Evolutionary conservation across 2,329 filamentous ascomycete genomes (phyloP), one percentile per base, ranked within the genome.

Genomic region (Calonectria pseudoreteaudii): DNA sequence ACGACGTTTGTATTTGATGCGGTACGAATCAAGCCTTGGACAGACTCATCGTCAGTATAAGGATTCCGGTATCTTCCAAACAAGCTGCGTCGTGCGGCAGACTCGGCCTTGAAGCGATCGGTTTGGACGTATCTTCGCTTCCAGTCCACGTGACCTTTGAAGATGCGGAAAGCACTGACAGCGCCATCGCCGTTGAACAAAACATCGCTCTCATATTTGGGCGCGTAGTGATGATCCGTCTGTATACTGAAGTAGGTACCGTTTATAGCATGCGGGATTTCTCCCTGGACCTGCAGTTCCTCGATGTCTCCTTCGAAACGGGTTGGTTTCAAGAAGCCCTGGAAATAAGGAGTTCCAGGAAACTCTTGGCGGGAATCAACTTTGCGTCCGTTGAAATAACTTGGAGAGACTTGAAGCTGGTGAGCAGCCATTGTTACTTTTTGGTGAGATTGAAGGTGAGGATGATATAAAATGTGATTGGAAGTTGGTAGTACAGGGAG

Each of bases 141-240:
- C 31, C 34, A 68, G 28, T 68, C 50, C 1, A 47, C 50, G 11
- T 44, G 50, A 1, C 66, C 66, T 14, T 56, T 44, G 34, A 7
- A 23, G 23, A 68, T 44, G 2, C 47, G 38, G 14, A 68, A 41
- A 0, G 74, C 56, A 14, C 56, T 71, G 6, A 76, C 72, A 0
- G 66, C 66, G 3, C 74, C 74, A 0, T 76, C 74, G 6, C 74
- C 74, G 3, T 73, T 76, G 3, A 76, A 76, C 3, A 66, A 38
- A 23, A 75, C 62, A 31, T 76, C 74, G 4, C 68, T 49, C n/a
- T 75, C 60, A 23, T n/a, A 58, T 13, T 26, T 52, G 8, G 49
- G 49, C 4, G 49, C 10, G 26, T 14, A 52, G 26, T 10, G n/a
- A 26, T 52, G 49, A 14, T 52, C 49, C 4, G 23, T 26, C 16